A percentile compares a stretch with the other conserved stretches of the same genome.
Conservation (phyloP, 2,329 filamentous ascomycete species). For the Coniochaeta sp. region DNA sequence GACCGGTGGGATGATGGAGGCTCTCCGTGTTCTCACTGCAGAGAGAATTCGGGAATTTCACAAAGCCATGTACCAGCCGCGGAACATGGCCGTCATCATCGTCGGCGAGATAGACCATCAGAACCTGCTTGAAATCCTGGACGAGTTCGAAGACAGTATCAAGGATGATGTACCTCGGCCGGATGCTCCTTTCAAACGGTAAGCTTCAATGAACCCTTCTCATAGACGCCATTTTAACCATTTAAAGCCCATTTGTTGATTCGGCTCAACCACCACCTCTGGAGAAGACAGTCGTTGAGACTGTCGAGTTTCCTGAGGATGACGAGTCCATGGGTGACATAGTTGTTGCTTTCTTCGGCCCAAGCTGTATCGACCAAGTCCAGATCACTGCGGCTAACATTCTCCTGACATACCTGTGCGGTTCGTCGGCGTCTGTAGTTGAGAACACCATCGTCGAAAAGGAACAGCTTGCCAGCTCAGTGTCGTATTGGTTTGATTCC, state of each 20-base stretch:
- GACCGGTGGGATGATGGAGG: constrained; percentile 95
- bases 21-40: constrained; percentile 75
- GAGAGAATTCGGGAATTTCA: constrained; percentile 94
- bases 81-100: constrained; percentile 85
- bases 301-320: constrained; percentile 88
- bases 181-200: constrained; percentile 66
- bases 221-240: constrained; percentile 15
- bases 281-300: constrained; percentile 65
- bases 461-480: constrained; percentile 82
- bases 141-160: constrained; percentile 83
- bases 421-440: constrained; percentile 85
- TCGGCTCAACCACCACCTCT: constrained; percentile 71
- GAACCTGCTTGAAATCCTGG: constrained; percentile 72
- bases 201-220: constrained; percentile 15
- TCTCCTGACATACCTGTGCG: constrained; percentile 78
- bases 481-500: constrained; percentile 71
- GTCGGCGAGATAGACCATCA: constrained; percentile 86
- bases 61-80: constrained; percentile 94
- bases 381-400: constrained; percentile 69
- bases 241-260: constrained; percentile 68
- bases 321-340: constrained; percentile 92
- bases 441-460: constrained; percentile 91
- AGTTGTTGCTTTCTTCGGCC: constrained; percentile 78
- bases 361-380: constrained; percentile 65
- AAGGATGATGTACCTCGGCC: constrained; percentile 71